Evolutionary conservation across 805 yeast genomes (phyloP).

Genomic region (Teunomyces lycoperdinae): DNA sequence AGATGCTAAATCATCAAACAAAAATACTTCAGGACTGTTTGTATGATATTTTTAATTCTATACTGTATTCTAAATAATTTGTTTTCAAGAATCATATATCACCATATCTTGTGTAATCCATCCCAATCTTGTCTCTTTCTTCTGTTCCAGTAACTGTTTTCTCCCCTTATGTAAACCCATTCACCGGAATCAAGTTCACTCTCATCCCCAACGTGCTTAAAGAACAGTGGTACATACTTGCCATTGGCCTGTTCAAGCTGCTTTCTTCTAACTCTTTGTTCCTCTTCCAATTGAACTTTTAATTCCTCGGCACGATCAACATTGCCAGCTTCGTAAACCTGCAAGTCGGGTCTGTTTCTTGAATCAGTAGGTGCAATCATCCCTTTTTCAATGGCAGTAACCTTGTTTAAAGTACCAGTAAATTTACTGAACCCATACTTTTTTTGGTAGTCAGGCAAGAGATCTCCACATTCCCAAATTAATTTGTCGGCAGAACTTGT

Average conservation of each 20-base stretch:
- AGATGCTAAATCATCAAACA: not conserved
- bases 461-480: constrained; percentile 71
- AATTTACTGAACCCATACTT: constrained; percentile 86
- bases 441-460: constrained; percentile 54
- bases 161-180: constrained; percentile 60
- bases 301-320: constrained; percentile 67
- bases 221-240: constrained; percentile 60
- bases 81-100: not conserved
- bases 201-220: constrained; percentile 43
- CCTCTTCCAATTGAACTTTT: constrained; percentile 70
- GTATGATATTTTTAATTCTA: not conserved
- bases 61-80: not conserved
- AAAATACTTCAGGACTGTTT: not conserved
- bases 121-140: constrained; percentile 65
- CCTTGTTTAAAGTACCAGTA: constrained; percentile 77
- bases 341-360: constrained; percentile 83
- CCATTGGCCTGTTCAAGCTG: constrained; percentile 45
- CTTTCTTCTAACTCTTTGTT: constrained; percentile 75
- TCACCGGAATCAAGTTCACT: constrained; percentile 38
- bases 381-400: constrained; percentile 66
- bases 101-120: constrained; percentile 58
- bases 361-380: constrained; percentile 82
- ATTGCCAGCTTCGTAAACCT: constrained; percentile 65
- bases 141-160: constrained; percentile 73
- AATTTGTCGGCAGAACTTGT: constrained; percentile 38